Evolutionary conservation across 2,329 filamentous ascomycete genomes (phyloP), one percentile per base, ranked within the genome.

Genomic region (Davidsoniella eucalypti): DNA sequence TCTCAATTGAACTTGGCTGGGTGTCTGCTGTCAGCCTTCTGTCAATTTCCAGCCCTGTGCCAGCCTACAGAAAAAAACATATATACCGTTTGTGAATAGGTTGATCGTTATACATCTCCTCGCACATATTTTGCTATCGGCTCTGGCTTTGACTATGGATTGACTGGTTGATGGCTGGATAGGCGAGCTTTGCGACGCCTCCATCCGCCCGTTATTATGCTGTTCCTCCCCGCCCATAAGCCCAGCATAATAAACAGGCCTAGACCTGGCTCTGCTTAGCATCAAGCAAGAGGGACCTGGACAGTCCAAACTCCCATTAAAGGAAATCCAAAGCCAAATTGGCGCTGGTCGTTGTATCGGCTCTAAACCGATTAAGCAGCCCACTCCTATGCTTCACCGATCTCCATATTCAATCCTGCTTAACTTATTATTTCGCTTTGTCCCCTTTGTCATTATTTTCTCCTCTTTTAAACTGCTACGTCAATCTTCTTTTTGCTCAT

Each of bases 181-280:
- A 39, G 26, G 33, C 48, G 48, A 48, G 38, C 23, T 48, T 42
- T 48, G 40, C 48, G 21, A 33, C 6, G 16, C 36, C 25, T 29
- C n/a, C 25, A 45, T 45, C 25, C 16, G 26, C 21, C 43, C 43
- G 9, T 45, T 33, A 25, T 29, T 29, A 29, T 50, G 42, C 16
- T 38, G 29, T 51, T 44, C 44, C 43, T 43, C 51, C 43, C 47
- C 51, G 38, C 47, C 51, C 17, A 23, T 49, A 25, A 25, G 29
- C 25, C 36, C 25, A 47, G 18, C 25, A 33, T 44, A 33, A 5
- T 12, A 25, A 50, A 47, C 39, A 48, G 47, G 51, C 48, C 51
- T 50, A 16, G 29, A 40, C 44, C 43, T 49, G 47, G 47, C 42
- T 23, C 17, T 46, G 51, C 43, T 36, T 33, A 37, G 21, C 48